Base-by-base conservation (phyloP, 345 rosid genomes). In the Alliaria petiolata region DNA sequence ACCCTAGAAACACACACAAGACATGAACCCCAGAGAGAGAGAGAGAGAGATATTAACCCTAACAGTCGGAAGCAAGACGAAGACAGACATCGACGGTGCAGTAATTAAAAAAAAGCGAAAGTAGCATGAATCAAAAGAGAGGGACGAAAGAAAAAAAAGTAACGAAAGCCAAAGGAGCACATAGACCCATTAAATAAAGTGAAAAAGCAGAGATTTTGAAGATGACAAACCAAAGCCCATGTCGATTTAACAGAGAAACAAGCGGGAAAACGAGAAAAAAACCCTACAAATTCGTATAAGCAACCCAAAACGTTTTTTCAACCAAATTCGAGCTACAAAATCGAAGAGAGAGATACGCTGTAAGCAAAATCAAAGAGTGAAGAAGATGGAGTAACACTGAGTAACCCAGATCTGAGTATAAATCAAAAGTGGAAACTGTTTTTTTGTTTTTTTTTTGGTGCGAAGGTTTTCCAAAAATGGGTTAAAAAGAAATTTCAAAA, bases 131-230 rank as follows among this genome's bases (percentile, higher is more conserved):
- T 45, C 58, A 35, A 65, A 65, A 62, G 69, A 59, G 34, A 50
- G 49, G 19, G 28, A 4, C 7, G 13, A 5, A 11, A 36, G 9
- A 5, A 11, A 47, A 26, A 42, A 54, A 64, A 30, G 64, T 52
- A 35, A 52, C 26, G 31, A 53, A 51, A 58, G 72, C 47, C 74
- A 67, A 57, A 65, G 33, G 14, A 62, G 53, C 57, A 74, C 38
- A 49, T 7, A 53, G 65, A 75, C 79, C 65, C 74, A 69, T 43
- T 22, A 25, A 51, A 13, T 38, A 76, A 76, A 69, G 52, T 39
- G 57, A 9, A 22, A 69, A 76, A 76, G 67, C 61, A 20, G 67
- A 70, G 71, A 64, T 70, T 69, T 76, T 69, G 39, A 63, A 16
- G 17, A 76, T n/a, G 12, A 5, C 54, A 70, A 16, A 70, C 30